Evolutionary conservation across 768 basidiomycete genomes (phyloP).

Genomic region (Paxillus ammoniavirescens): DNA sequence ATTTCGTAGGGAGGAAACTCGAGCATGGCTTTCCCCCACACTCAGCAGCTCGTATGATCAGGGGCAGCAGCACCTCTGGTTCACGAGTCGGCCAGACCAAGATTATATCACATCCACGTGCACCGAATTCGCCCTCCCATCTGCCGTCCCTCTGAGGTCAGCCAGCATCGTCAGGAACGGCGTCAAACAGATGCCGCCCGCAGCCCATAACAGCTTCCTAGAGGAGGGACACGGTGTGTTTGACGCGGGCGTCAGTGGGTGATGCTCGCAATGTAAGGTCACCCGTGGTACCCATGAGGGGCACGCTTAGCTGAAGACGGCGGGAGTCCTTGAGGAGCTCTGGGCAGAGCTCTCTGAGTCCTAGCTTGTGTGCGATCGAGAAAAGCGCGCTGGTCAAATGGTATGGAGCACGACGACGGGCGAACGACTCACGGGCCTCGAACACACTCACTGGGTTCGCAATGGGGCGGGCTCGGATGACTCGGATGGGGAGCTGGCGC

Average conservation of each 20-base stretch:
- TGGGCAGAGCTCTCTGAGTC: conserved; percentile 33
- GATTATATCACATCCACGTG: conserved; percentile 33
- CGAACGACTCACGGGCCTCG: conserved; percentile 27
- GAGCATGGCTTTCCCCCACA: not conserved
- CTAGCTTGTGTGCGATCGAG: conserved; percentile 42
- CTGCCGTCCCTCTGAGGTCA: conserved; percentile 7
- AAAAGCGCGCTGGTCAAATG: conserved; percentile 55
- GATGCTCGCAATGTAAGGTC: conserved; percentile 39
- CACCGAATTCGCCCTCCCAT: not conserved
- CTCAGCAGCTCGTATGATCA: conserved; percentile 23
- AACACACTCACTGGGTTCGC: conserved; percentile 43
- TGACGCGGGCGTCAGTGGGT: not conserved
- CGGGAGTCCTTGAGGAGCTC: conserved; percentile 28
- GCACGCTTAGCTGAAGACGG: conserved; percentile 39
- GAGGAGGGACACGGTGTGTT: not conserved
- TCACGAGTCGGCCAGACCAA: conserved; percentile 57
- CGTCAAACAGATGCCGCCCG: conserved; percentile 65
- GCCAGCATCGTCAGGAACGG: conserved; percentile 15
- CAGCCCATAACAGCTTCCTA: conserved; percentile 48
- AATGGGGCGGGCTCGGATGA: conserved; percentile 15
- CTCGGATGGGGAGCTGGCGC: too few species aligned
- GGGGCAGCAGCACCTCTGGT: conserved; percentile 47
- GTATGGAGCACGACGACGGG: not conserved
- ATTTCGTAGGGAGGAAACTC: not conserved
- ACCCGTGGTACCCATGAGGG: conserved; percentile 52